Evolutionary conservation across 139 green algal species (phyloP).

Genomic region (Chlorokybus atmophyticus): DNA sequence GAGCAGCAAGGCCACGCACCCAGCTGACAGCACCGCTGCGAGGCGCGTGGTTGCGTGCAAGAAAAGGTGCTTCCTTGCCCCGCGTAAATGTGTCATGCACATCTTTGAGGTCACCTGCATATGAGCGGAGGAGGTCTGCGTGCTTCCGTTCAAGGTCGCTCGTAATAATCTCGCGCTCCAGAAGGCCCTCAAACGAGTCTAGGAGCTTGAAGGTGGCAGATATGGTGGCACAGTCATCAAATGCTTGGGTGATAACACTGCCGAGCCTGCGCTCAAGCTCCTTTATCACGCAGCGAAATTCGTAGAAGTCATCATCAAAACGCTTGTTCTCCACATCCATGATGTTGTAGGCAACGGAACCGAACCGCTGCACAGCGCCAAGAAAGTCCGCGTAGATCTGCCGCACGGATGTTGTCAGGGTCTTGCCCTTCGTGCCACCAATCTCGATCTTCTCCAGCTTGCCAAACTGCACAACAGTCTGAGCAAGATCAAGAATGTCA

Average conservation of each 20-base stretch:
- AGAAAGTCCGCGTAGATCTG: slow-evolving; percentile 61
- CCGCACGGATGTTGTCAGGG: slow-evolving; percentile 56
- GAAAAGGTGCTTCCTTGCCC: slow-evolving; percentile 28
- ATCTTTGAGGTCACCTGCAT: slow-evolving; percentile 45
- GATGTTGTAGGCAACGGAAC: slow-evolving; percentile 62
- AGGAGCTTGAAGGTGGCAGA: slow-evolving; percentile 74
- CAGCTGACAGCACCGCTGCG: slow-evolving; percentile 58
- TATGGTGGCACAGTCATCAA: slow-evolving; percentile 47
- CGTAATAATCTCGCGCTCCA: slow-evolving; percentile 68
- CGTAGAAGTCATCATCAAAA: slow-evolving; percentile 63
- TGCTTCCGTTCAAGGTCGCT: slow-evolving; percentile 57
- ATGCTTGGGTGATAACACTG: slow-evolving; percentile 61
- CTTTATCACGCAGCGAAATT: slow-evolving; percentile 22
- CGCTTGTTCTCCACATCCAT: slow-evolving; percentile 52
- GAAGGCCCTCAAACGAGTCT: slow-evolving; percentile 71
- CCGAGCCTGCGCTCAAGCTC: slow-evolving; percentile 73
- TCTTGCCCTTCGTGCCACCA: slow-evolving; percentile 49
- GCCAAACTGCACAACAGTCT: slow-evolving; percentile 65
- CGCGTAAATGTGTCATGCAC: slow-evolving; percentile 50
- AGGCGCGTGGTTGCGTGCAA: slow-evolving; percentile 40
- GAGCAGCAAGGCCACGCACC: slow-evolving; percentile 58
- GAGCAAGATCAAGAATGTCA: slow-evolving; percentile 66
- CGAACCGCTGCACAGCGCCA: slow-evolving; percentile 51
- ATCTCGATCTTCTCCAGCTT: slow-evolving; percentile 79
- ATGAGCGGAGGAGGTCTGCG: slow-evolving; percentile 41